Evolutionary conservation across 208 protist species (phyloP).

Genomic region (Trypanosoma platydactyli): DNA sequence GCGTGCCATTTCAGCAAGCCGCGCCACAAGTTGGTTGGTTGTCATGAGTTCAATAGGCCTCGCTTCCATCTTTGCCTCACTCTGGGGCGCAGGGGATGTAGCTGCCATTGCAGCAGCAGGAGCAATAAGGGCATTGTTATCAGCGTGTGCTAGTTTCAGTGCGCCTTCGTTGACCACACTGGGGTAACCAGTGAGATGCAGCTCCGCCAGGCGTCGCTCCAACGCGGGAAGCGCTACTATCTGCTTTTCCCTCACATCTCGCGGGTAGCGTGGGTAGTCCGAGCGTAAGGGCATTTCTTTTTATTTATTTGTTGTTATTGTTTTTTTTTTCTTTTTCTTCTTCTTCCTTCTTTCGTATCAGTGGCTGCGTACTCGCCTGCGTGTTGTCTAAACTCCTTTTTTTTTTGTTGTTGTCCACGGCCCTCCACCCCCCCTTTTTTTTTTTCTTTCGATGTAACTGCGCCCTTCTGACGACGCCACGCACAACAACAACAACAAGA

Average conservation of each 20-base stretch:
- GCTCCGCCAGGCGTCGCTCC: slow-evolving; percentile 45
- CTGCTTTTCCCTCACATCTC: slow-evolving; percentile 23
- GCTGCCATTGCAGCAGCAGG: too few relatives aligned
- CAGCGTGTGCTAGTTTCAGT: not conserved
- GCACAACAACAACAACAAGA: too few relatives aligned
- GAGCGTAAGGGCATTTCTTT: slow-evolving; percentile 13
- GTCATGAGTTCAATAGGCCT: slow-evolving; percentile 42
- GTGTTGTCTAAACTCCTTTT: not conserved
- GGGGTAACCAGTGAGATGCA: slow-evolving; percentile 79
- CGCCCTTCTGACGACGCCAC: too few relatives aligned
- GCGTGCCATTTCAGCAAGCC: slow-evolving; percentile 44
- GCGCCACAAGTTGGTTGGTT: slow-evolving; percentile 54
- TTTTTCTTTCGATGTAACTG: too few relatives aligned
- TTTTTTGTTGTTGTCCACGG: too few relatives aligned
- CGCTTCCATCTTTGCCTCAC: slow-evolving; percentile 4
- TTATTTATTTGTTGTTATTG: not conserved
- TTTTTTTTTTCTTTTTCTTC: slow-evolving; percentile 8
- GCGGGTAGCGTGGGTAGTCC: slow-evolving; percentile 26
- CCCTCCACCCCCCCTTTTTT: too few relatives aligned
- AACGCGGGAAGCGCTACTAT: slow-evolving; percentile 13
- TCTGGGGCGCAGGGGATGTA: too few relatives aligned
- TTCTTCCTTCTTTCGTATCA: not conserved
- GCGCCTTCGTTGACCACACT: slow-evolving; percentile 51
- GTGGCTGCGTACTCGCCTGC: not conserved
- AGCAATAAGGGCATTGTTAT: too few relatives aligned